Evolutionary conservation across 2,329 filamentous ascomycete species (phyloP), one percentile per base, ranked within the genome.

Genomic region (Fusarium sambucinum): DNA sequence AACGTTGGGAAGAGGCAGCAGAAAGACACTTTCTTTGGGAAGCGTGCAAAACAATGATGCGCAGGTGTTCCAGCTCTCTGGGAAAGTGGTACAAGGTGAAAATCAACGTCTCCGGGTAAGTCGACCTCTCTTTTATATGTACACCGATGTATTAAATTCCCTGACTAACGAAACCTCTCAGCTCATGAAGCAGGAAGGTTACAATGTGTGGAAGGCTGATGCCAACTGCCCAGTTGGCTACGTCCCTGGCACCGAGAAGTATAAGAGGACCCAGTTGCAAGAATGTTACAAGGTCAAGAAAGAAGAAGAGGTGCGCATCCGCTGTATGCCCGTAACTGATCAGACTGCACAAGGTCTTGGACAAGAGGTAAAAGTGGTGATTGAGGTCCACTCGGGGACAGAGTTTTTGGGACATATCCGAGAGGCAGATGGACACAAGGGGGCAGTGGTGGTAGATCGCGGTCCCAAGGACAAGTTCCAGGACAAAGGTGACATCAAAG

Each of bases 1-100:
- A 19, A 38, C 1, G 9, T 9, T 40, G 8, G 19, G 14, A 0
- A 42, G 40, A 42, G 21, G 14, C 1, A 9, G 2, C 0, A 42
- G 40, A 23, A 42, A 42, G 21, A 42, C 40, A 4, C 40, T 42
- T 25, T 42, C 40, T 42, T 25, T 42, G 16, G 40, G 40, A 1
- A 14, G 1, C 10, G 2, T 0, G 7, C 38, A 41, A 23, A 13
- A 41, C 23, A 6, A 13, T 12, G 17, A 42, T 3, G 40, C 40
- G 21, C 40, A 42, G 21, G 10, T 42, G 4, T 25, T 42, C 14
- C 14, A 42, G 14, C 21, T 42, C 14, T 25, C 21, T 17, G 40
- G 40, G 14, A 42, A 42, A 6, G 10, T 42, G 16, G 40, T 42
- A 6, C 16, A 42, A 17, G 16, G 25, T 25, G 40, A 42, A 0